These are phyloP conservation scores for Epipyxis sp. DNA, from an alignment of 108 stramenopile species.

Conservation along the genomic window DNA sequence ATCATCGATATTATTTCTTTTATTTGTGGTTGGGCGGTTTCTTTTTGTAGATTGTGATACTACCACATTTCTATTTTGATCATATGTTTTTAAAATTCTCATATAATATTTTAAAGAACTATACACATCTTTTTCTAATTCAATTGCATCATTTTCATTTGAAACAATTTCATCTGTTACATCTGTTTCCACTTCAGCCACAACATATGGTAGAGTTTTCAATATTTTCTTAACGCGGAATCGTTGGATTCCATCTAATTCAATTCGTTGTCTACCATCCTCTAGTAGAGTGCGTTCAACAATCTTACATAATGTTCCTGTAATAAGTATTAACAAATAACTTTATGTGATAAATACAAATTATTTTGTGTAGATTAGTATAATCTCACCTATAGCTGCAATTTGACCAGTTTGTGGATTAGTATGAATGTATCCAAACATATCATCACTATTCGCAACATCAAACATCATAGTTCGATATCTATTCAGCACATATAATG, in stretches of 20 bases:
- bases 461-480: background rate
- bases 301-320: background rate
- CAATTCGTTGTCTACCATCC: background rate
- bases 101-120: background rate
- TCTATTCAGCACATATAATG: background rate
- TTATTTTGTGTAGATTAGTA: too few species aligned
- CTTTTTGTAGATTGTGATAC: background rate
- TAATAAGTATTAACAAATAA: too few species aligned
- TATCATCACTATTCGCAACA: background rate
- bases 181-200: background rate
- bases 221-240: background rate
- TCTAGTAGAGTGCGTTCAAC: background rate
- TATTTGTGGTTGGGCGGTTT: background rate
- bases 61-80: background rate
- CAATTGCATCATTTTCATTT: background rate
- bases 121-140: background rate
- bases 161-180: background rate
- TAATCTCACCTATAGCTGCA: background rate
- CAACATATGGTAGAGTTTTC: background rate
- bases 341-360: too few species aligned
- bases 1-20: background rate
- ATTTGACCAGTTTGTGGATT: background rate
- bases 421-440: background rate
- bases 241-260: background rate
- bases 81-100: background rate